Evolutionary conservation across 2,329 filamentous ascomycete species (phyloP).

Genomic region (Beauveria sp.): DNA sequence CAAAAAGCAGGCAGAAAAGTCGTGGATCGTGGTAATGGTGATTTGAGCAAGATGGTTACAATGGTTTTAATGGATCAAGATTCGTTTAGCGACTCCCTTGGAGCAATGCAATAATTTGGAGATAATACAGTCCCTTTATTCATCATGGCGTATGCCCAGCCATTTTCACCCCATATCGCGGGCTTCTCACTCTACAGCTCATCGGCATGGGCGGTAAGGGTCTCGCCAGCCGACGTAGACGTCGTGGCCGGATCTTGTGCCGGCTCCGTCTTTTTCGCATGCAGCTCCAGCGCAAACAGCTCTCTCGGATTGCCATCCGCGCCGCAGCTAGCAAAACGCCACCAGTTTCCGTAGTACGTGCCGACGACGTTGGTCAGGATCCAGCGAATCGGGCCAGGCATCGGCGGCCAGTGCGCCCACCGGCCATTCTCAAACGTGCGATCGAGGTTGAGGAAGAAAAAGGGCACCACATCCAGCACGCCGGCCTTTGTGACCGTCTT

Average conservation of each 20-base stretch:
- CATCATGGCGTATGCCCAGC: background rate
- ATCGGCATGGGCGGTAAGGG: background rate
- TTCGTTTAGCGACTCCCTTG: background rate
- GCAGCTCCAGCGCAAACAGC: conserved; percentile 39
- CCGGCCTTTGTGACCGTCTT: conserved; percentile 55
- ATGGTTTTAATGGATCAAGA: background rate
- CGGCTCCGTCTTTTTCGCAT: background rate
- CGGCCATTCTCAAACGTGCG: conserved; percentile 48
- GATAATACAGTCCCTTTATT: background rate
- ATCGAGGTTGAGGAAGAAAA: conserved; percentile 58
- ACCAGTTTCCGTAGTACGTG: conserved; percentile 48
- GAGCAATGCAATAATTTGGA: background rate
- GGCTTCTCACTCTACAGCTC: background rate
- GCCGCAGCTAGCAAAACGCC: conserved; percentile 60
- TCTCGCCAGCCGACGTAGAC: background rate
- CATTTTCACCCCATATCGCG: background rate
- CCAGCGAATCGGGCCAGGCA: conserved; percentile 54
- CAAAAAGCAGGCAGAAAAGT: background rate
- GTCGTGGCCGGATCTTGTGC: background rate
- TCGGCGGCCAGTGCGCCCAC: conserved; percentile 58
- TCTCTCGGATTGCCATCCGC: conserved; percentile 42
- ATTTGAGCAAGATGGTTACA: background rate
- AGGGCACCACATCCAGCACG: conserved; percentile 52
- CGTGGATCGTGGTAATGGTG: background rate
- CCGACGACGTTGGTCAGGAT: conserved; percentile 51